phyloP scores from a whole-genome alignment of 2,329 filamentous ascomycete species.

The Pseudomassariella vexata region DNA sequence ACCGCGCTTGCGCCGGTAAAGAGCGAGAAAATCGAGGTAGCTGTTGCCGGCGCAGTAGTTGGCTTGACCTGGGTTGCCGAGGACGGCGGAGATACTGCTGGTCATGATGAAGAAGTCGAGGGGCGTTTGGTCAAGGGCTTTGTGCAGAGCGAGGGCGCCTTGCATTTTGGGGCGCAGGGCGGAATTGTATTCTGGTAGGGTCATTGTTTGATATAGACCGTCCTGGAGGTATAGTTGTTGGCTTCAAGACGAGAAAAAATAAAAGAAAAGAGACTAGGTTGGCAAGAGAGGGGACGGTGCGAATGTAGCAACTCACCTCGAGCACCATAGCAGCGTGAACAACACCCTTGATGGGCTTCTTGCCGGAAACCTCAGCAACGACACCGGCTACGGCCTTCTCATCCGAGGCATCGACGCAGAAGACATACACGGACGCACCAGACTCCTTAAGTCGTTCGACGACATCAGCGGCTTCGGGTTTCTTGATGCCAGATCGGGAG shows the following conservation, averaged over 20 bases:
- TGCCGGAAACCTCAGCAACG: conserved; percentile 4
- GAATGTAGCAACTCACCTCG: conserved; percentile 13
- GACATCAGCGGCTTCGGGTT: conserved; percentile 12
- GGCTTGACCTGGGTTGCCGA: conserved; percentile 18
- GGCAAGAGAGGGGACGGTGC: background rate
- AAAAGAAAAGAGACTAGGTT: too few relatives aligned
- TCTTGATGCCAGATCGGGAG: conserved; percentile 20
- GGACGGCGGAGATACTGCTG: conserved; percentile 13
- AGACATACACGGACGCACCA: conserved; percentile 16
- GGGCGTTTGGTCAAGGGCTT: background rate
- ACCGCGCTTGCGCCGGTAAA: conserved; percentile 2
- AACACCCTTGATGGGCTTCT: conserved; percentile 13
- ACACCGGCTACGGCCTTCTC: conserved; percentile 11
- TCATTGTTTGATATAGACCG: conserved; percentile 1
- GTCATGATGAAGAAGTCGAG: conserved; percentile 28
- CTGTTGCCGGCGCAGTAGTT: conserved; percentile 25
- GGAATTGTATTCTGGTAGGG: background rate
- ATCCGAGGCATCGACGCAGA: conserved; percentile 15
- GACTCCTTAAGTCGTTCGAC: conserved; percentile 12
- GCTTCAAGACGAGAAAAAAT: too few relatives aligned
- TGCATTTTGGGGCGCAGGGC: conserved; percentile 3
- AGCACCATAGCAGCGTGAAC: conserved; percentile 26
- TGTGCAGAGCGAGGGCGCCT: conserved; percentile 1
- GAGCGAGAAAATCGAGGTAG: conserved; percentile 20
- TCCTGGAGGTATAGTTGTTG: background rate